Base-by-base conservation (phyloP, 2,329 filamentous ascomycete genomes). In the Phoma sp. region DNA sequence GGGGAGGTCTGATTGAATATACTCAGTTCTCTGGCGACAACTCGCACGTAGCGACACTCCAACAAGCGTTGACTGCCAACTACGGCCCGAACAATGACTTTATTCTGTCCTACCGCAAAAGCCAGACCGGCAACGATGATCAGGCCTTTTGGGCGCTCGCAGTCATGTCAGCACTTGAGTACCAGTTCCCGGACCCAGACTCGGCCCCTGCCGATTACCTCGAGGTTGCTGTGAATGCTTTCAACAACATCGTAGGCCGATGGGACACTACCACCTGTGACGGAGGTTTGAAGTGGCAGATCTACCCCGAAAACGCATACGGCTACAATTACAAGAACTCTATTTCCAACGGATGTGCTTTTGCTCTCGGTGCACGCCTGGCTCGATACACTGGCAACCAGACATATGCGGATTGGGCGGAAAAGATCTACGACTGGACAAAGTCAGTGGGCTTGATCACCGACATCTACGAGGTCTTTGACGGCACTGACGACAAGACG, bases 251-350 rank as follows among this genome's bases (percentile, higher is more conserved):
- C 67, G 82, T 81, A 5, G 74, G 74, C 21, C 85, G 91, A 40
- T 95, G 91, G 91, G 87, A 93, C 70, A 81, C 77, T 0, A 77
- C 80, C 0, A 75, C 78, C 35, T 96, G 91, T 67, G 81, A 80
- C 24, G 91, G 91, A 57, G 92, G 91, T 4, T 77, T 95, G 41
- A 81, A 85, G 52, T 94, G 90, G 90, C 91, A 96, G 78, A 92
- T 96, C 63, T 93, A 88, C 72, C 77, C 83, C 1, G 85, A 84
- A 65, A 94, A 96, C 71, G 86, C 86, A 58, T 70, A 72, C 39
- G 92, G 91, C 13, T 88, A 92, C 72, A 82, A 86, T 68, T 95
- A 96, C 83, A 95, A 93, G 76, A 94, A 94, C 77, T 83, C 87
- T 15, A 85, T 93, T 64, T 88, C 87, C 58, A 95, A 95, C 73